These are phyloP conservation scores for Dioscorea cayenensis DNA, from an alignment of 116 monocot species.

Conservation along the genomic window DNA sequence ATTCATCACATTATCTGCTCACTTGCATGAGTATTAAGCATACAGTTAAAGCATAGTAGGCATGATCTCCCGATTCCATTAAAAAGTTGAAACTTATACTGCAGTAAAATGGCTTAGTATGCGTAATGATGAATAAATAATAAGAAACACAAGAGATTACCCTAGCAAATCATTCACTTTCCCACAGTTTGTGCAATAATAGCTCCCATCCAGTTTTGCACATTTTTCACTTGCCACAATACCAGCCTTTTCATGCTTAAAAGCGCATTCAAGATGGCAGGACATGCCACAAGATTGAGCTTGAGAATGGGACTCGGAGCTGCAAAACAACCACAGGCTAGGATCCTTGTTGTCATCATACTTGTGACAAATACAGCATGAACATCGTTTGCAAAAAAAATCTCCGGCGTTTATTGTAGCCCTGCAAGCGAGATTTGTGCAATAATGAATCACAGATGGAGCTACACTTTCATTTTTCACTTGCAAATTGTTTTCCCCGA, in stretches of 20 bases:
- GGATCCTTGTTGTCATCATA: conserved; percentile 90
- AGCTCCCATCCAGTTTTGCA: conserved; percentile 40
- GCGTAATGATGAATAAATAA: too few relatives aligned
- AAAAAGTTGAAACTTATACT: too few relatives aligned
- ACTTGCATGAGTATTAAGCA: too few relatives aligned
- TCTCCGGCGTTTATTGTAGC: conserved; percentile 28
- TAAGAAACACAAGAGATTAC: conserved; percentile 30
- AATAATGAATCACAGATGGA: conserved; percentile 5
- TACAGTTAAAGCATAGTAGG: too few relatives aligned
- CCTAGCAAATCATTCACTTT: conserved; percentile 73
- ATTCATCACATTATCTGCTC: too few relatives aligned
- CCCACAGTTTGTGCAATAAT: conserved; percentile 67
- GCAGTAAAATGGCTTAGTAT: too few relatives aligned
- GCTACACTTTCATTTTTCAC: neutral
- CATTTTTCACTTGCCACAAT: conserved; percentile 18
- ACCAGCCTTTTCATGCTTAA: conserved; percentile 52
- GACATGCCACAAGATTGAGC: conserved; percentile 47
- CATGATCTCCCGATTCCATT: too few relatives aligned
- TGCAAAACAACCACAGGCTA: conserved; percentile 80
- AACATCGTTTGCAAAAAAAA: conserved; percentile 56
- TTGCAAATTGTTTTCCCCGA: neutral
- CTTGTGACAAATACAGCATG: conserved; percentile 65
- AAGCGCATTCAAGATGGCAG: conserved; percentile 54
- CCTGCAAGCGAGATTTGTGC: conserved; percentile 73
- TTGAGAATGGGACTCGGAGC: conserved; percentile 44